Conservation (phyloP, 257 asterid species). For the Jacaranda copaia region DNA sequence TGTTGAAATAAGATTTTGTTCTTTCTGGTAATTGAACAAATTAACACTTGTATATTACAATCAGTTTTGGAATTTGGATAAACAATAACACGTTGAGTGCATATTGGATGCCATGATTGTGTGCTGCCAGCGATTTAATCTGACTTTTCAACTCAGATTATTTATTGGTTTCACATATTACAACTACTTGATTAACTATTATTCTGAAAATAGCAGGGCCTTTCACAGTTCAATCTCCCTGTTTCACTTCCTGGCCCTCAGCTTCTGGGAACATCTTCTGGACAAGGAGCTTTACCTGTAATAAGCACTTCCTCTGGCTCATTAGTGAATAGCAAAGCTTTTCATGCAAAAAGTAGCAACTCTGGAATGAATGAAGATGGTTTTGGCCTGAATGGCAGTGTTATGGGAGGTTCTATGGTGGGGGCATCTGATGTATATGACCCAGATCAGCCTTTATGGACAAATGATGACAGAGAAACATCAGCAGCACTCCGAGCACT, state of each 20-base stretch:
- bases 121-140: slow-evolving; percentile 17
- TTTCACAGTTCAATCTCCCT: slow-evolving; percentile 87
- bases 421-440: slow-evolving; percentile 87
- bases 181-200: slow-evolving; percentile 36
- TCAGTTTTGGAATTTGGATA: slow-evolving; percentile 5
- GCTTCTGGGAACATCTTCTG: slow-evolving; percentile 64
- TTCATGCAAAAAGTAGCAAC: slow-evolving; percentile 59
- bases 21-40: neutral
- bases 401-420: slow-evolving; percentile 55
- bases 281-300: slow-evolving; percentile 64
- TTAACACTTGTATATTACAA: neutral
- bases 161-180: slow-evolving; percentile 8
- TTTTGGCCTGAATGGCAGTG: slow-evolving; percentile 59
- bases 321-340: slow-evolving; percentile 55
- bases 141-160: slow-evolving; percentile 22
- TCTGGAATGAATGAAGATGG: slow-evolving; percentile 61
- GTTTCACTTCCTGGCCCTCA: slow-evolving; percentile 71
- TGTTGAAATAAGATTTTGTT: neutral
- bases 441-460: slow-evolving; percentile 98
- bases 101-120: slow-evolving; percentile 15
- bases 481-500: slow-evolving; percentile 61
- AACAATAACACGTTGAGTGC: neutral
- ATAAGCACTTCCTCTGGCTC: slow-evolving; percentile 49
- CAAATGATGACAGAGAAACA: slow-evolving; percentile 68
- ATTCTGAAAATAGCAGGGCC: slow-evolving; percentile 66